phyloP scores from a whole-genome alignment of 805 yeast species.

The Candida schatavii region DNA sequence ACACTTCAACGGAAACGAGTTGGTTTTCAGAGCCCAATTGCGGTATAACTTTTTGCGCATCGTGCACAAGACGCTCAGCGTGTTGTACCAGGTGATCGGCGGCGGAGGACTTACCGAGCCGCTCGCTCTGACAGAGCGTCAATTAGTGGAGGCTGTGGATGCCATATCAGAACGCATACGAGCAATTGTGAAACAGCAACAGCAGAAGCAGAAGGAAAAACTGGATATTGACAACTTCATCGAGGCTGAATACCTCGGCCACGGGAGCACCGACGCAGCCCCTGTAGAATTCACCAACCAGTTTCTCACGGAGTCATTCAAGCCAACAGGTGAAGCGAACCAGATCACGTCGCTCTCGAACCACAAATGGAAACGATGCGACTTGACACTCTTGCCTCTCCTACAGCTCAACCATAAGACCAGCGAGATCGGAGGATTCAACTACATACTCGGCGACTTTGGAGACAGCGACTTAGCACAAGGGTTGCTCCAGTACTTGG shows the following conservation, averaged over 20 bases:
- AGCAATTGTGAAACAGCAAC: neutral
- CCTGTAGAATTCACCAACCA: conserved; percentile 25
- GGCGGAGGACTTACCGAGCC: conserved; percentile 1
- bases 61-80: conserved; percentile 14
- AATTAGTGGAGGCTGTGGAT: neutral
- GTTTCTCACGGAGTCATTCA: conserved; percentile 32
- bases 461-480: conserved; percentile 11
- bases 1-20: conserved; percentile 17
- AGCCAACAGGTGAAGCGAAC: conserved; percentile 4
- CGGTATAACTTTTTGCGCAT: conserved; percentile 21
- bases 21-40: conserved; percentile 19
- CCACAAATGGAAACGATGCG: conserved; percentile 39
- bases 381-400: conserved; percentile 34
- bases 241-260: neutral
- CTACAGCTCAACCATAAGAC: conserved; percentile 28
- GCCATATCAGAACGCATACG: neutral
- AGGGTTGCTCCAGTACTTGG: conserved; percentile 19
- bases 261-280: conserved; percentile 4
- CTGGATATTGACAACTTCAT: neutral
- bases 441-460: conserved; percentile 20
- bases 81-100: conserved; percentile 6
- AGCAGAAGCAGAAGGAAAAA: too few species aligned
- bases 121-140: neutral
- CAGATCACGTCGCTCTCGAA: conserved; percentile 11
- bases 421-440: conserved; percentile 31